Conservation (phyloP, 2,329 filamentous ascomycete genomes). For the Penicillium sp. region DNA sequence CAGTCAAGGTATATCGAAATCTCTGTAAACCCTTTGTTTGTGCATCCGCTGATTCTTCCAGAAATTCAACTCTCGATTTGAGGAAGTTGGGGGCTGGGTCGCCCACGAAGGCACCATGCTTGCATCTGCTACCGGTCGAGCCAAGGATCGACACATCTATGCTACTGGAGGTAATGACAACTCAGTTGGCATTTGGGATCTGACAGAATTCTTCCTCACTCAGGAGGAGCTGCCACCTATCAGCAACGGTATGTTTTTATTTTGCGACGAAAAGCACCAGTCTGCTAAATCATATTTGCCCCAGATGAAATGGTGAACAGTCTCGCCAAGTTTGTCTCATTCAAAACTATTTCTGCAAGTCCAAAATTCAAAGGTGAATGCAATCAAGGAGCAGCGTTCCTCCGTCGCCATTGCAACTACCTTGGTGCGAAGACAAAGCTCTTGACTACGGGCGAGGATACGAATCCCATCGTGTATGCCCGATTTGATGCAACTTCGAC, state of each 20-base stretch:
- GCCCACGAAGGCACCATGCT: constrained; percentile 87
- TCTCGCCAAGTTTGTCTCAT: constrained; percentile 83
- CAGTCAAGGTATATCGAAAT: constrained; percentile 67
- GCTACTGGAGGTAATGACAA: constrained; percentile 94
- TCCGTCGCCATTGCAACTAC: constrained; percentile 87
- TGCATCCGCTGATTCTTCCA: constrained; percentile 29
- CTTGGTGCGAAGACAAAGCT: constrained; percentile 88
- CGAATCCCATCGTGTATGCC: constrained; percentile 92
- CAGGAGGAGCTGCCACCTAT: constrained; percentile 50
- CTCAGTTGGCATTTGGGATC: constrained; percentile 83
- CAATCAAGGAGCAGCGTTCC: constrained; percentile 84
- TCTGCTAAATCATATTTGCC: constrained; percentile 8
- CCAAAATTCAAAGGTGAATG: constrained; percentile 89
- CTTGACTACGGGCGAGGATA: constrained; percentile 74
- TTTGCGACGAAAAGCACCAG: background rate
- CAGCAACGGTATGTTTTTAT: constrained; percentile 52
- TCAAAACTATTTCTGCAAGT: constrained; percentile 86
- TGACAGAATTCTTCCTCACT: constrained; percentile 58
- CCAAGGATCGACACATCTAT: constrained; percentile 75
- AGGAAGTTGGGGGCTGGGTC: constrained; percentile 74
- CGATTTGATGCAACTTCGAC: constrained; percentile 76
- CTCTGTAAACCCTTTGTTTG: background rate
- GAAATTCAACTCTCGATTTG: constrained; percentile 80
- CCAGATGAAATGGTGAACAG: constrained; percentile 66
- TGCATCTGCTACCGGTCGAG: constrained; percentile 73